Evolutionary conservation across 2,329 filamentous ascomycete genomes (phyloP).

Genomic region (Rhytidhysteron rufulum): DNA sequence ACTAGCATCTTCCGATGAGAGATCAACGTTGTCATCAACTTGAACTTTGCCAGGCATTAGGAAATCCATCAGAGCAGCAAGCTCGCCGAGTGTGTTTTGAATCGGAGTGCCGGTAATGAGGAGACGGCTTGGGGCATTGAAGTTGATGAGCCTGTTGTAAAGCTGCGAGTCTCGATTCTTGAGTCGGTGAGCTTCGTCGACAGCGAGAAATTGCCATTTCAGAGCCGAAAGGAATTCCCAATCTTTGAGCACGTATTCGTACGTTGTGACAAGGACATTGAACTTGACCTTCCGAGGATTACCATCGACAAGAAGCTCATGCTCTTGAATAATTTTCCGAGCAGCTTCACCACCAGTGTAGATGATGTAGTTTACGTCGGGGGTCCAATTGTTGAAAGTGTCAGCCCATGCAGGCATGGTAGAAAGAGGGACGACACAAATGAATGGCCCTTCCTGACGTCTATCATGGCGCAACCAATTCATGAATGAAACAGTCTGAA

Average conservation of each 20-base stretch:
- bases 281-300: slow-evolving; percentile 90
- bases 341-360: slow-evolving; percentile 89
- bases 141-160: slow-evolving; percentile 79
- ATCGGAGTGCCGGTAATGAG: slow-evolving; percentile 97
- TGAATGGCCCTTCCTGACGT: slow-evolving; percentile 86
- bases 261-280: slow-evolving; percentile 95
- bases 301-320: slow-evolving; percentile 82
- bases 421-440: slow-evolving; percentile 94
- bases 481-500: slow-evolving; percentile 94
- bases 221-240: slow-evolving; percentile 79
- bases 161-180: slow-evolving; percentile 96
- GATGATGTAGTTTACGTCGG: slow-evolving; percentile 93
- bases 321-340: slow-evolving; percentile 80
- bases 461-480: slow-evolving; percentile 93
- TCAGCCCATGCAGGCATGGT: slow-evolving; percentile 98
- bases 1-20: slow-evolving; percentile 75
- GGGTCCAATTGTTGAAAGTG: slow-evolving; percentile 94
- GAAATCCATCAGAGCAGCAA: slow-evolving; percentile 92
- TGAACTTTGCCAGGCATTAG: slow-evolving; percentile 90
- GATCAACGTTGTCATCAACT: slow-evolving; percentile 88
- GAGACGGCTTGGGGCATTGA: slow-evolving; percentile 82
- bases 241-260: slow-evolving; percentile 91
- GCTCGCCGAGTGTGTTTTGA: slow-evolving; percentile 91
- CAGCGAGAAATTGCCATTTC: slow-evolving; percentile 95
- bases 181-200: slow-evolving; percentile 93